These are phyloP conservation scores for Fistulifera pelliculosa DNA, from an alignment of 108 stramenopile genomes.

Conservation along the genomic window DNA sequence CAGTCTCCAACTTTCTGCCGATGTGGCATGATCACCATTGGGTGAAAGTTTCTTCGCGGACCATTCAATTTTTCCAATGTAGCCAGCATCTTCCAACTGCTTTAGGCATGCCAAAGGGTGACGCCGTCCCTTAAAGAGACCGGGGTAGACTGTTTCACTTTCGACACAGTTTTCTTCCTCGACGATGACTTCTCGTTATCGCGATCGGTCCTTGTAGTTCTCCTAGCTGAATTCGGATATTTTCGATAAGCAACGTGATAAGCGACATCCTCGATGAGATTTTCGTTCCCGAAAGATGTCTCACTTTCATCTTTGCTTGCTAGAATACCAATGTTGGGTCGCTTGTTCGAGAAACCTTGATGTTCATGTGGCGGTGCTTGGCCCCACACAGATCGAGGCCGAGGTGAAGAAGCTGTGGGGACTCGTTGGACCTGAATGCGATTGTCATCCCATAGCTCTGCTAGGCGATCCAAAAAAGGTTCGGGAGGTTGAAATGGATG, in stretches of 20 bases:
- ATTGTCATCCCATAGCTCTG: slow-evolving; percentile 9
- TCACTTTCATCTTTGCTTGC: background rate
- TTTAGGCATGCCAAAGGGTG: slow-evolving; percentile 27
- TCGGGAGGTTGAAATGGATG: slow-evolving; percentile 54
- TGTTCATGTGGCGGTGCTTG: background rate
- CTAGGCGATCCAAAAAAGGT: slow-evolving; percentile 21
- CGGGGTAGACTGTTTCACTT: background rate
- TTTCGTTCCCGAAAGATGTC: background rate
- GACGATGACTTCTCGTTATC: background rate
- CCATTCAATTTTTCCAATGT: slow-evolving; percentile 23
- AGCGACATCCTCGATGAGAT: background rate
- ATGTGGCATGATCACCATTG: too few relatives aligned
- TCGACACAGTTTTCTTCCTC: background rate
- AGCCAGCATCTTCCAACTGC: slow-evolving; percentile 28
- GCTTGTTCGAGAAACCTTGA: too few relatives aligned
- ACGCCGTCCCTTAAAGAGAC: slow-evolving; percentile 16
- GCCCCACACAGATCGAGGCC: slow-evolving; percentile 12
- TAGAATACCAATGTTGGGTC: too few relatives aligned
- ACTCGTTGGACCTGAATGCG: slow-evolving; percentile 20
- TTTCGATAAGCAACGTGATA: background rate
- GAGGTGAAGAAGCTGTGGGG: slow-evolving; percentile 12
- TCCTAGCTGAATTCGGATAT: background rate
- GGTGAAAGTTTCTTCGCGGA: background rate
- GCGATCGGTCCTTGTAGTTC: background rate
- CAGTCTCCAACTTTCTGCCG: too few relatives aligned